Base-by-base conservation (phyloP, 2,329 filamentous ascomycete species). In the Nothophoma quercina region DNA sequence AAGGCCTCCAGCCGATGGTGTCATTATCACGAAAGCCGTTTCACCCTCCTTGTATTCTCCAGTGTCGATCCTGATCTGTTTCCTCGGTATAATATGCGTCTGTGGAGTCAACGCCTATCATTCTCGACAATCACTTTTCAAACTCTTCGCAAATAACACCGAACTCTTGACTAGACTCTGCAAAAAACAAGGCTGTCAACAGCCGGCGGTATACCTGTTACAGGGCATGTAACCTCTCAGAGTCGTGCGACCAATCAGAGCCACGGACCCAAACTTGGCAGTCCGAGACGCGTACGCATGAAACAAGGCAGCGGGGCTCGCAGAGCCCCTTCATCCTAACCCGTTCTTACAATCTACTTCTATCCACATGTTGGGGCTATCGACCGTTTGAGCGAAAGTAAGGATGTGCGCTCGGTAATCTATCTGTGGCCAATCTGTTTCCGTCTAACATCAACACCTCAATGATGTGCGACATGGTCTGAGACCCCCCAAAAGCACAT, bases 291-390 rank as follows among this genome's bases (percentile, higher is more conserved):
- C 44, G 51, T 49, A 49, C 35, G 28, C 39, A 9, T 49, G 51
- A 55, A 55, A 55, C 51, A 19, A 29, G 21, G 16, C 12, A 43
- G 13, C 16, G 12, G 34, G 33, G 23, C n/a, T 45, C 51, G 40
- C 29, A 49, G 23, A 49, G 19, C 45, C 51, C 51, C 40, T 55
- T 50, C 39, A 50, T 35, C 18, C 28, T 40, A 32, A 43, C 3
- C 21, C 19, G 15, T 44, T 32, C 15, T 21, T 36, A 18, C 30
- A 34, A 55, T 50, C 45, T 36, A 15, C 40, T n/a, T n/a, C 16
- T 23, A 26, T 35, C 13, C n/a, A 16, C 39, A 33, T 41, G 33
- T 44, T 48, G 33, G 18, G 35, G 28, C 40, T 23, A 41, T n/a
- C 1, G 23, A 26, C 29, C 35, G 45, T 40, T 45, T 50, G 34